Base-by-base conservation (phyloP, 202 grass and related monocot species). In the Saccharum hybrid region DNA sequence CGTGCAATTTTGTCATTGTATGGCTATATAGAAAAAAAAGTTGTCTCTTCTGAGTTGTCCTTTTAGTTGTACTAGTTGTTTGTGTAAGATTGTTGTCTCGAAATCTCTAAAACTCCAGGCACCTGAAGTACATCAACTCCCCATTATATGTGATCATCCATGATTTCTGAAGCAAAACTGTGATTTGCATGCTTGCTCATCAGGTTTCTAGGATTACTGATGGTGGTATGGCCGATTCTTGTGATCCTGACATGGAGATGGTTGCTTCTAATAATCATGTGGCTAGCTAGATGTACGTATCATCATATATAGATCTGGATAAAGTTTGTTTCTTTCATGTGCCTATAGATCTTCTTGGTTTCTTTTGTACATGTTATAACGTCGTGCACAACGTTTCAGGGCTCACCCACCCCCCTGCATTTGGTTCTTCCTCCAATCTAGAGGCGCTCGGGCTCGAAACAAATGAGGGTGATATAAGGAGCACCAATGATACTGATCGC, bases 351-450 rank as follows among this genome's bases (percentile, higher is more conserved):
- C 11, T 75, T 57, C 31, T 63, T 56, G 8, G 39, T 26, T 41
- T 18, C 12, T 60, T 63, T 34, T 38, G 31, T 28, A 31, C 63
- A 34, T 28, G 28, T 68, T 23, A 34, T 89, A 41, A 71, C 45
- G 64, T 63, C 26, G 14, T 39, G 38, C 21, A 63, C 51, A 77
- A 68, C 12, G 33, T 21, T 37, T 75, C 85, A 94, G 91, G 74
- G 59, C 76, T 52, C 89, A 88, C 39, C 77, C 87, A 70, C n/a
- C 82, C 87, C 68, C 96, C 92, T 8, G 79, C 89, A 1, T 98
- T 98, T 81, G 89, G 87, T 63, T 90, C 89, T 19, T 90, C 92
- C 16, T 85, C 84, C 49, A 85, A 90, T 85, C 57, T 91, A 4
- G 89, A 90, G 77, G 81, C 59, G 0, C 81, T 95, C 70, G 89